Evolutionary conservation across 2,329 filamentous ascomycete genomes (phyloP), one percentile per base, ranked within the genome.

Genomic region (Mycocentrospora acerina): DNA sequence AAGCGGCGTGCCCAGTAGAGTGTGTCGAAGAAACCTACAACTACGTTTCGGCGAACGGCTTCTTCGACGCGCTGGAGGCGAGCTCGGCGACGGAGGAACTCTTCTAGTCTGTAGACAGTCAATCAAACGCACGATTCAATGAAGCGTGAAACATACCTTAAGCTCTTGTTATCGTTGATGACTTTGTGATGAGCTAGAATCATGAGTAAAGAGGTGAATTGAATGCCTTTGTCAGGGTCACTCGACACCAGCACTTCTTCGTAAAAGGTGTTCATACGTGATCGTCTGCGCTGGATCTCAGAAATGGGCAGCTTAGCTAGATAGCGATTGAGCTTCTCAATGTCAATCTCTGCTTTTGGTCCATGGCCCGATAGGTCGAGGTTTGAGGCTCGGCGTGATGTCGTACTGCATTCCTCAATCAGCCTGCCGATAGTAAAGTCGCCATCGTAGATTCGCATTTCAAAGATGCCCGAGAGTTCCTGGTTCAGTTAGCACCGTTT

Each of bases 121-220:
- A 33, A 25, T 25, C 28, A 13, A 1, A 14, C 12, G 4, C 13
- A 24, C 9, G 19, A 9, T 22, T 24, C 7, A 22, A 22, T 22
- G 9, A 5, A 5, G 19, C 9, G 19, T 5, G 19, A 14, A 15
- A 42, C 53, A 62, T 72, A 87, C 84, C 80, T 85, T 60, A 98
- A 73, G 68, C 90, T 95, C 76, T 96, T 96, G 73, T 86, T 96
- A 68, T 98, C 93, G 53, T 85, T 95, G 65, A 98, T 98, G 60
- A 98, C 90, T 60, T 97, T 98, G 76, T 98, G 95, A 68, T 98
- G 93, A 24, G 94, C 91, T 40, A 98, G 76, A 44, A 95, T 94
- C 86, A 98, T 93, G 35, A 98, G 76, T 15, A 96, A 85, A 6
- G 86, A 85, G 3, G 89, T 93, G 66, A 98, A 98, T 1, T 88